These are phyloP conservation scores for Fonsecaea pedrosoi DNA, from an alignment of 2,329 filamentous ascomycete species.

Conservation along the genomic window DNA sequence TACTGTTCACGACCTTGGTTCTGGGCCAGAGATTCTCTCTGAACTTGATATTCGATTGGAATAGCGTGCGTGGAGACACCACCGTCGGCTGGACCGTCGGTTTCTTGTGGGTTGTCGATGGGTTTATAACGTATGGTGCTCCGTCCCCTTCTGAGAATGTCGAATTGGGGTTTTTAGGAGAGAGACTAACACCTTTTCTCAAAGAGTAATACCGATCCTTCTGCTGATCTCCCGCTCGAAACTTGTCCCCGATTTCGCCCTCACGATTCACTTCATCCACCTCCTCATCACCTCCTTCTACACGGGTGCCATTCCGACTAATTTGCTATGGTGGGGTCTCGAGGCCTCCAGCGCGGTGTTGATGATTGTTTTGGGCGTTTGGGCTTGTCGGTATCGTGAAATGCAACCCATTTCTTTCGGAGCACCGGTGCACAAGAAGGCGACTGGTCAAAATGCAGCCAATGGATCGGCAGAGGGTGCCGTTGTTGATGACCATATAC, in stretches of 20 bases:
- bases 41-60: slow-evolving; percentile 69
- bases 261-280: slow-evolving; percentile 86
- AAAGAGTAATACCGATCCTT: slow-evolving; percentile 81
- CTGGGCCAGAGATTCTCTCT: slow-evolving; percentile 66
- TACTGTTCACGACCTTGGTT: slow-evolving; percentile 71
- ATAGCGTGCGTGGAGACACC: slow-evolving; percentile 68
- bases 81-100: slow-evolving; percentile 74
- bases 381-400: slow-evolving; percentile 91
- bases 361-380: slow-evolving; percentile 78
- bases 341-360: slow-evolving; percentile 66
- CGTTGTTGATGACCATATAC: slow-evolving; percentile 49
- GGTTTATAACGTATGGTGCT: slow-evolving; percentile 64
- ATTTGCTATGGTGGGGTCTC: slow-evolving; percentile 85
- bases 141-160: neutral
- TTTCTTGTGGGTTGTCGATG: slow-evolving; percentile 71
- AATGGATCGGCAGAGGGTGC: slow-evolving; percentile 10
- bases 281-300: slow-evolving; percentile 79
- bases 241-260: slow-evolving; percentile 90
- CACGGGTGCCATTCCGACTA: slow-evolving; percentile 74
- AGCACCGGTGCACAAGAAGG: slow-evolving; percentile 48
- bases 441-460: slow-evolving; percentile 29
- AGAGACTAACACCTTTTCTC: neutral
- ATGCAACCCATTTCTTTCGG: slow-evolving; percentile 88
- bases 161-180: no score
- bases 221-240: slow-evolving; percentile 86